Evolutionary conservation across 495 filamentous ascomycete species (phyloP).

Genomic region (Xylaria scruposa): DNA sequence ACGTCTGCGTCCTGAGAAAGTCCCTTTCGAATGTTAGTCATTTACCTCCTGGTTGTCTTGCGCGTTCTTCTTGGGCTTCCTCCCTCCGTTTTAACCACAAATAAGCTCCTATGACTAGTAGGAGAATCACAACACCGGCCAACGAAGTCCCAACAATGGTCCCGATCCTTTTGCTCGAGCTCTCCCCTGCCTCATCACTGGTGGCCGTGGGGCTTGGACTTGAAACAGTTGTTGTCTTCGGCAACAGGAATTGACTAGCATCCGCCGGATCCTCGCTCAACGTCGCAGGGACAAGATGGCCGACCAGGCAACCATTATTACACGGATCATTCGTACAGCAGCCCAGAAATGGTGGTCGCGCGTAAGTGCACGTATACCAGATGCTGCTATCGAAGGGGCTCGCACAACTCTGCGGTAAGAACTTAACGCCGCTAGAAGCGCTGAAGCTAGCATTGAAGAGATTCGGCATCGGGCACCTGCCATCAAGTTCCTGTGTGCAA

Average conservation of each 20-base stretch:
- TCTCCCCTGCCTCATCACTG: neutral
- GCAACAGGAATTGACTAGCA: slow-evolving; percentile 24
- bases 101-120: slow-evolving; percentile 20
- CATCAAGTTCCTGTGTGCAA: slow-evolving; percentile 33
- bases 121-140: slow-evolving; percentile 24
- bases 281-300: slow-evolving; percentile 31
- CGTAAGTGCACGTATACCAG: slow-evolving; percentile 42
- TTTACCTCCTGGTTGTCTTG: neutral
- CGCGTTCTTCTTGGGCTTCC: neutral
- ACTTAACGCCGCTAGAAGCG: slow-evolving; percentile 25
- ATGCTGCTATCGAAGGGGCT: slow-evolving; percentile 28
- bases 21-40: neutral
- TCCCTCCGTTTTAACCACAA: slow-evolving; percentile 19
- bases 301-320: slow-evolving; percentile 32
- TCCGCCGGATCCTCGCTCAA: slow-evolving; percentile 26
- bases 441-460: slow-evolving; percentile 38
- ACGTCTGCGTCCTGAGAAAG: neutral
- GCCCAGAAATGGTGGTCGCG: slow-evolving; percentile 42
- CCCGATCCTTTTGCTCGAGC: slow-evolving; percentile 13
- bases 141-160: slow-evolving; percentile 27
- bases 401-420: slow-evolving; percentile 34
- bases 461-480: slow-evolving; percentile 33
- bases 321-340: slow-evolving; percentile 45
- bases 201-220: neutral
- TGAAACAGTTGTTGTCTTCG: neutral